Base-by-base conservation (phyloP, 2,329 filamentous ascomycete genomes). In the Pseudohalonectria lignicola region DNA sequence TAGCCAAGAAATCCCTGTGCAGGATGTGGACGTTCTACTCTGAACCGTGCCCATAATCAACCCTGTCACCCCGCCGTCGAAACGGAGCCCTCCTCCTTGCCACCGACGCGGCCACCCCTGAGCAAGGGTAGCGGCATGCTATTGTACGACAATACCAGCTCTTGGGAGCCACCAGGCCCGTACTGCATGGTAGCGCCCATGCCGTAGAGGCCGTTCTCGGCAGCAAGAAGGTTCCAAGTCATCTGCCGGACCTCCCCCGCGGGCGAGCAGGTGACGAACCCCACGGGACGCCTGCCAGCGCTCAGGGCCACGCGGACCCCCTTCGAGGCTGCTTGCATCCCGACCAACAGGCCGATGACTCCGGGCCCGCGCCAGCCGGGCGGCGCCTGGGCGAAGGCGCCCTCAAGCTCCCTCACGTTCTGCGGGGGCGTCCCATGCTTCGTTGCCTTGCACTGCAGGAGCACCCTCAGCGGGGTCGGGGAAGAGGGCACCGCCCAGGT, bases 261-360 rank as follows among this genome's bases (percentile, higher is more conserved):
- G 13, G 50, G 49, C 1, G 70, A 69, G 42, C 82, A 76, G 39
- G 73, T 74, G 19, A 84, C 57, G 49, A 77, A 93, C 1, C 79
- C 78, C 66, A 94, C 72, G 1, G 86, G 83, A 63, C 73, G 78
- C 28, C 62, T 57, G 51, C 81, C 83, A 41, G 75, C 63, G 4
- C 70, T 69, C 46, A 95, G 52, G 18, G 85, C 77, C 34, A 86
- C 78, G 41, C 84, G 64, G 3, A 93, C 77, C 1, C 88, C 90
- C 51, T 76, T 82, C 0, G 87, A 94, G 23, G 86, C 82, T 38
- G 76, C 67, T 43, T 71, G 67, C 45, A 79, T 76, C 4, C 76
- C 72, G 18, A 83, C 80, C 39, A 95, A 59, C 13, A 94, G 51
- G 0, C 77, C 88, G 25, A 94, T 55, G 5, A 83, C 76, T 12